A percentile compares a stretch with the other conserved stretches of the same genome.
These are phyloP conservation scores for Phascolomyces articulosus DNA, from an alignment of 371 early-diverging fungal species.

Conservation along the genomic window DNA sequence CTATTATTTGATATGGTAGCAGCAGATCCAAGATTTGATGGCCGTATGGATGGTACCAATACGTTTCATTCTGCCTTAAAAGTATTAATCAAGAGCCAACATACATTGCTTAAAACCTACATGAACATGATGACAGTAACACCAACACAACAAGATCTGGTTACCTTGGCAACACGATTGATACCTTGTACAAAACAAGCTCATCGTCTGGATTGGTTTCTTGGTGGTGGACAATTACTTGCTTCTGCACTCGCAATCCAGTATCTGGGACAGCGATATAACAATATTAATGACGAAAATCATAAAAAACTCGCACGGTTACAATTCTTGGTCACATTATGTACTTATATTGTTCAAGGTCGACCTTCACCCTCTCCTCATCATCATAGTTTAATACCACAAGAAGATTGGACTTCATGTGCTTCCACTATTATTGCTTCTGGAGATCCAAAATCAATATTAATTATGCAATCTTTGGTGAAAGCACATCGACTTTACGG, in stretches of 20 bases:
- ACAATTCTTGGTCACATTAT: constrained; percentile 31
- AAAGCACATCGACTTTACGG: constrained; percentile 11
- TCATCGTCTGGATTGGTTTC: constrained; percentile 28
- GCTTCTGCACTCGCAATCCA: constrained; percentile 39
- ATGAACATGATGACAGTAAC: constrained; percentile 9
- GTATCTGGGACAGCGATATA: constrained; percentile 3
- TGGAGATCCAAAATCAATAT: constrained; percentile 27
- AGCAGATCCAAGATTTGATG: constrained; percentile 40
- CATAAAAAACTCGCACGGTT: constrained; percentile 22
- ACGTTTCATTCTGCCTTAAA: constrained; percentile 33
- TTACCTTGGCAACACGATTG: constrained; percentile 18
- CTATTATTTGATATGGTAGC: constrained; percentile 34
- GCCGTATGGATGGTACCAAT: constrained; percentile 34
- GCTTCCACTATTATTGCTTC: constrained; percentile 20
- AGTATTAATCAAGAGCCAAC: constrained; percentile 34
- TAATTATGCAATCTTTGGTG: constrained; percentile 25
- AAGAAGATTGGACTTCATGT: constrained; percentile 18
- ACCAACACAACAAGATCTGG: constrained; percentile 8
- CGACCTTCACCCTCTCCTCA: constrained; percentile 18
- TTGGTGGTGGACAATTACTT: constrained; percentile 35
- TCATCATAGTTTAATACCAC: neutral
- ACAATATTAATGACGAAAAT: neutral
- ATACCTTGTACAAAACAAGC: constrained; percentile 6
- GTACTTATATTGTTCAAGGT: constrained; percentile 42
- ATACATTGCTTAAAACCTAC: constrained; percentile 31